Evolutionary conservation across 768 basidiomycete genomes (phyloP).

Genomic region (Phlebiopsis gigantea): DNA sequence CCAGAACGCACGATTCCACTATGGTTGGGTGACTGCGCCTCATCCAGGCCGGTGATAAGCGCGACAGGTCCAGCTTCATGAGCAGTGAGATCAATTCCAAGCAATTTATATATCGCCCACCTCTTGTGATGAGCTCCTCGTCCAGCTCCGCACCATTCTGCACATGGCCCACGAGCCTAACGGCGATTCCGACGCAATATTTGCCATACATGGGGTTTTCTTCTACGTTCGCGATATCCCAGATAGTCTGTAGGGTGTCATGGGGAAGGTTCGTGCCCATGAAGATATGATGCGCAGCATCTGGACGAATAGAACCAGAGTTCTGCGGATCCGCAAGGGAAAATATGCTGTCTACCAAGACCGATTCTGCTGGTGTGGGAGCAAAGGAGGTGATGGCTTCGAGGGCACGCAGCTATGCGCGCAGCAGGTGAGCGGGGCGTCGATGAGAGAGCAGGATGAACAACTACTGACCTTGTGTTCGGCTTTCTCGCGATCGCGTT

Average conservation of each 20-base stretch:
- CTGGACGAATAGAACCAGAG: constrained; percentile 42
- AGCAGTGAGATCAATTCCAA: neutral
- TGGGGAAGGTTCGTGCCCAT: constrained; percentile 47
- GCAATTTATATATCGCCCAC: constrained; percentile 31
- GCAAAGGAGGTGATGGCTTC: constrained; percentile 16
- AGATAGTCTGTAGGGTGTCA: constrained; percentile 52
- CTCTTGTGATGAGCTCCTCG: constrained; percentile 35
- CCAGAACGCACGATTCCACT: neutral
- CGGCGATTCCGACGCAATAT: constrained; percentile 51
- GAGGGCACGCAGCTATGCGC: constrained; percentile 7
- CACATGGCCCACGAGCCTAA: constrained; percentile 61
- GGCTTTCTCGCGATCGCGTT: constrained; percentile 15
- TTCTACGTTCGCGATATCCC: constrained; percentile 58
- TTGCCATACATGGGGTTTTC: constrained; percentile 51
- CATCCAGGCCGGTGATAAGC: constrained; percentile 28
- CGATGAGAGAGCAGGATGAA: neutral
- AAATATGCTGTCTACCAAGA: constrained; percentile 29
- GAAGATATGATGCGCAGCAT: constrained; percentile 55
- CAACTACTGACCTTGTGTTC: constrained; percentile 16
- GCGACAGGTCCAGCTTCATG: constrained; percentile 49
- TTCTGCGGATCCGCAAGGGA: constrained; percentile 33
- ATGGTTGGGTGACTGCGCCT: neutral
- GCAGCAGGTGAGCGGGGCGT: neutral
- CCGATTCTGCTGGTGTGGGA: constrained; percentile 28
- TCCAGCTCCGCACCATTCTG: constrained; percentile 45